phyloP scores from a whole-genome alignment of 2,329 filamentous ascomycete species.

The Pyricularia sp. region DNA sequence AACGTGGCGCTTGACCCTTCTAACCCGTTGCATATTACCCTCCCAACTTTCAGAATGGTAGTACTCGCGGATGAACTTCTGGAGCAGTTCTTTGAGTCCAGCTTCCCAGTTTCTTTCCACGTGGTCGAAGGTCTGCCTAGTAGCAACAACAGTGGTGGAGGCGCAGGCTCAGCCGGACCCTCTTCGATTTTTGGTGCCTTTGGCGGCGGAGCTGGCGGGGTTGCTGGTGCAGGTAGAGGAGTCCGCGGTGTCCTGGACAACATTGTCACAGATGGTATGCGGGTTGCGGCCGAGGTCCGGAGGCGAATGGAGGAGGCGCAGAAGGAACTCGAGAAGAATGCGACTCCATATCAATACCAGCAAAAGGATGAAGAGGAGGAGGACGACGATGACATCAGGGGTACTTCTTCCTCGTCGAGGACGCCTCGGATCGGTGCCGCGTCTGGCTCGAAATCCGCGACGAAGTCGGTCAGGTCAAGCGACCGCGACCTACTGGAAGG shows the following conservation, averaged over 20 bases:
- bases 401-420: slow-evolving; percentile 10
- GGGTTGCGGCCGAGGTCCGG: slow-evolving; percentile 85
- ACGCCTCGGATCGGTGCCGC: slow-evolving; percentile 18
- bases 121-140: slow-evolving; percentile 56
- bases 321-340: slow-evolving; percentile 79
- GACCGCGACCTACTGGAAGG: slow-evolving; percentile 66
- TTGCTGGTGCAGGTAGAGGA: slow-evolving; percentile 53
- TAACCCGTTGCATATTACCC: slow-evolving; percentile 87
- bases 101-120: slow-evolving; percentile 87
- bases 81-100: slow-evolving; percentile 95
- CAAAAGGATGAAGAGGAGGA: slow-evolving; percentile 53
- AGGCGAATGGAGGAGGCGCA: slow-evolving; percentile 94
- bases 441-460: slow-evolving; percentile 47
- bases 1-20: slow-evolving; percentile 89
- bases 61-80: slow-evolving; percentile 91
- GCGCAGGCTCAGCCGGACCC: slow-evolving; percentile 22
- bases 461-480: slow-evolving; percentile 47
- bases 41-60: slow-evolving; percentile 98
- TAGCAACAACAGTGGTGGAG: slow-evolving; percentile 7
- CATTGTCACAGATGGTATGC: slow-evolving; percentile 95
- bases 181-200: slow-evolving; percentile 72
- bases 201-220: slow-evolving; percentile 40
- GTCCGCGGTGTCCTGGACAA: slow-evolving; percentile 91
- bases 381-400: slow-evolving; percentile 52
- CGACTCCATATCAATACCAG: slow-evolving; percentile 43